Conservation (phyloP, 306 rosid species). For the Gastrolobium bilobum region DNA sequence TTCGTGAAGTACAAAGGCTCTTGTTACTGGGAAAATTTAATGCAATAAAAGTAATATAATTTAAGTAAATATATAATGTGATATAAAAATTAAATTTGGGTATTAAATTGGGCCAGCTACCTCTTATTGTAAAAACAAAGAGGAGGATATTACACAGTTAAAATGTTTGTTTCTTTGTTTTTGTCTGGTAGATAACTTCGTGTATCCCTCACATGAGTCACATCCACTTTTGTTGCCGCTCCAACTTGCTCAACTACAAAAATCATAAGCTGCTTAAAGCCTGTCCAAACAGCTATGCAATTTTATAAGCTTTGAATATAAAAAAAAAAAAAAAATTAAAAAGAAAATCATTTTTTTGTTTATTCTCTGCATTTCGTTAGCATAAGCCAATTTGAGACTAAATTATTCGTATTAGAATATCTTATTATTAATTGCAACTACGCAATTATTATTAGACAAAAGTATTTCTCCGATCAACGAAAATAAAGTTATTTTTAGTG, state of each 20-base stretch:
- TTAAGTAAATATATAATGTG: not conserved
- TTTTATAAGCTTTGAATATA: slow-evolving; percentile 14
- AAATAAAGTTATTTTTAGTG: no score
- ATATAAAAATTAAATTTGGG: not conserved
- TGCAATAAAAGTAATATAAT: not conserved
- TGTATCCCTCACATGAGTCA: not conserved
- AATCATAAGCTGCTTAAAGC: slow-evolving; percentile 39
- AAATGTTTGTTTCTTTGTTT: slow-evolving; percentile 25
- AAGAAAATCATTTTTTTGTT: not conserved
- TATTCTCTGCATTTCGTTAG: slow-evolving; percentile 9
- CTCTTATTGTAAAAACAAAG: not conserved
- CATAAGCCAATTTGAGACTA: slow-evolving; percentile 12
- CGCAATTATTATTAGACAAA: no score
- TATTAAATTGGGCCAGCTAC: no score
- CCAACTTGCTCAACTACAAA: slow-evolving; percentile 36
- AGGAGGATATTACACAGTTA: not conserved
- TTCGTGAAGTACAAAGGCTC: not conserved
- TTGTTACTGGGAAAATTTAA: not conserved
- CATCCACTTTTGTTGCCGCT: slow-evolving; percentile 39
- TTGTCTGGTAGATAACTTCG: slow-evolving; percentile 19
- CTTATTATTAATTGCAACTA: no score
- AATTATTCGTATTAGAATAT: slow-evolving; percentile 1
- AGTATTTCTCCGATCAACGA: no score
- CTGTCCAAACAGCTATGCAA: slow-evolving; percentile 50
- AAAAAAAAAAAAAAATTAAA: not conserved